phyloP scores from a whole-genome alignment of 306 rosid genomes.

The Cercis canadensis region DNA sequence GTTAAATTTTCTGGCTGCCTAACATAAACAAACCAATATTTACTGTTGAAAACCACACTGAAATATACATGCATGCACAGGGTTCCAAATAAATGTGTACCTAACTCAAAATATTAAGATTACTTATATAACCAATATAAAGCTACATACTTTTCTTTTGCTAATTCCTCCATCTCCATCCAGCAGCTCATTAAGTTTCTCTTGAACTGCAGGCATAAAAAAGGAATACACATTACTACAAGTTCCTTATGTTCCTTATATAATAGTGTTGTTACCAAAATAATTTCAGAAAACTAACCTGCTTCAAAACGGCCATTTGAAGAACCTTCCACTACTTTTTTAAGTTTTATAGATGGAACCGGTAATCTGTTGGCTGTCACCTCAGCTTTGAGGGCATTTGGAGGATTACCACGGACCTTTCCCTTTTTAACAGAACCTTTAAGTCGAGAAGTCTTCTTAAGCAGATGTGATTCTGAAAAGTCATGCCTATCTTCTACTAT shows the following conservation, averaged over 20 bases:
- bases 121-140: not conserved
- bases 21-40: conserved; percentile 20
- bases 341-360: conserved; percentile 59
- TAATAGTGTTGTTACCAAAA: conserved; percentile 28
- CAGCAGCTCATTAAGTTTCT: conserved; percentile 89
- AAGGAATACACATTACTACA: conserved; percentile 41
- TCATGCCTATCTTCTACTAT: conserved; percentile 52
- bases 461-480: conserved; percentile 49
- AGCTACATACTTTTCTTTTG: conserved; percentile 82
- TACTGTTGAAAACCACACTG: conserved; percentile 33
- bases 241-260: conserved; percentile 20
- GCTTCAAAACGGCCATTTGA: conserved; percentile 78
- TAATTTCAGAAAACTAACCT: conserved; percentile 62
- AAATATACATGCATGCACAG: conserved; percentile 19
- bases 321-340: conserved; percentile 71
- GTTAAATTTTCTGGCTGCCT: conserved; percentile 21
- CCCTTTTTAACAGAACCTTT: conserved; percentile 63
- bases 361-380: conserved; percentile 53
- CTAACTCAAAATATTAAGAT: conserved; percentile 28
- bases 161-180: conserved; percentile 95
- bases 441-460: conserved; percentile 55
- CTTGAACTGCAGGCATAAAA: conserved; percentile 78
- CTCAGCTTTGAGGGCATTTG: conserved; percentile 49
- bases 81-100: conserved; percentile 40
- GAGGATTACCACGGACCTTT: conserved; percentile 55